These are phyloP conservation scores for Dendryphion nanum DNA, from an alignment of 2,329 filamentous ascomycete species.

Conservation along the genomic window DNA sequence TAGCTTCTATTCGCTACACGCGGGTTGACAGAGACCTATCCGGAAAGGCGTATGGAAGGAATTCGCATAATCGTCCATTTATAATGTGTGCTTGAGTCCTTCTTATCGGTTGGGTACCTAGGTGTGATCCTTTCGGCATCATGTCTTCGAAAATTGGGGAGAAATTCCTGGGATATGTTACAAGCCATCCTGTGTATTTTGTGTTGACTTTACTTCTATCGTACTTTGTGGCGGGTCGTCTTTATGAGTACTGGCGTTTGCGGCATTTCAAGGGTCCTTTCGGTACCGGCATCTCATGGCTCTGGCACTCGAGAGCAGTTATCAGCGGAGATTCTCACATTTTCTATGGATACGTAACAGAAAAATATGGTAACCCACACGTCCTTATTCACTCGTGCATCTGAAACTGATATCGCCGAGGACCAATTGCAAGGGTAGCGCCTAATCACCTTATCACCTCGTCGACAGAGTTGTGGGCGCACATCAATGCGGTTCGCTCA, in stretches of 20 bases:
- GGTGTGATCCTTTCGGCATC: neutral
- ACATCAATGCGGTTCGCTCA: conserved; percentile 42
- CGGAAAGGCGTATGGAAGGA: too few species aligned
- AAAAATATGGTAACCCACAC: conserved; percentile 29
- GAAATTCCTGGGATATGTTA: neutral
- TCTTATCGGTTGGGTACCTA: neutral
- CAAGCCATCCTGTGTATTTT: conserved; percentile 10
- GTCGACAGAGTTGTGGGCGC: conserved; percentile 47
- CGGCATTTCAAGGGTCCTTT: conserved; percentile 30
- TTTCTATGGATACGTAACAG: conserved; percentile 28
- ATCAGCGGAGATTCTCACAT: conserved; percentile 21
- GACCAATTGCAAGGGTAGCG: conserved; percentile 45
- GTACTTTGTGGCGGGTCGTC: conserved; percentile 18
- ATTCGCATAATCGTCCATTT: neutral
- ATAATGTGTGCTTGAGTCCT: neutral
- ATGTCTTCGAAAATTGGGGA: neutral
- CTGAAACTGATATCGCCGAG: conserved; percentile 14
- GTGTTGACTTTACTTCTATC: conserved; percentile 6
- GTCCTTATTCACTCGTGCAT: neutral
- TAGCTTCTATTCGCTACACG: too few species aligned
- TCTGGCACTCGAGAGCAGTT: conserved; percentile 31
- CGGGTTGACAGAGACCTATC: too few species aligned
- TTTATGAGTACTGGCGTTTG: conserved; percentile 27
- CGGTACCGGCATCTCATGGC: conserved; percentile 28
- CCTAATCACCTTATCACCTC: conserved; percentile 52